These are phyloP conservation scores for Eucalyptus regnans DNA, from an alignment of 345 rosid species.

Conservation along the genomic window DNA sequence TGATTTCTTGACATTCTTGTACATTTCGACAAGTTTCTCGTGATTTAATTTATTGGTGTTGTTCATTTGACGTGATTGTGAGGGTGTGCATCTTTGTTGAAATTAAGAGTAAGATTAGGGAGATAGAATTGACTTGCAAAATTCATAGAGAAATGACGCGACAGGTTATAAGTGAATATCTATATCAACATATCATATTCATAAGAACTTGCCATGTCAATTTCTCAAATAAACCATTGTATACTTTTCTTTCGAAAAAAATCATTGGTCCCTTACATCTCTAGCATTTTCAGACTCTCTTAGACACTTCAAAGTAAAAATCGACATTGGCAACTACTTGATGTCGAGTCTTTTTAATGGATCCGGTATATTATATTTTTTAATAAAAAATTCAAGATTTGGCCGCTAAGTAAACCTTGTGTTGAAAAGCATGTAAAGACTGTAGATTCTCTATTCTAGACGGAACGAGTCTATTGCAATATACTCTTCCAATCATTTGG, in stretches of 20 bases:
- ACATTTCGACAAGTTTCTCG: fast-evolving
- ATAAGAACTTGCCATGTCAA: not conserved
- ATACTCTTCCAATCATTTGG: not conserved
- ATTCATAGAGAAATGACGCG: not conserved
- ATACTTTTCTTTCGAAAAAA: not conserved
- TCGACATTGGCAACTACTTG: not conserved
- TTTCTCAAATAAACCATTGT: not conserved
- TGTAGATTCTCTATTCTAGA: not conserved
- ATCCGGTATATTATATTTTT: not conserved
- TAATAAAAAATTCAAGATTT: not conserved
- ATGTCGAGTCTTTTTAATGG: not conserved
- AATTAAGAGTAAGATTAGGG: not conserved
- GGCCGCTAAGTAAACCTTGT: not conserved
- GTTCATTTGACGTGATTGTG: not conserved
- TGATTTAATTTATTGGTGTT: not conserved
- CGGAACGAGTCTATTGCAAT: not conserved
- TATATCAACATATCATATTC: not conserved
- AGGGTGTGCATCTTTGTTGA: not conserved
- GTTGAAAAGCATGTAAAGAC: not conserved
- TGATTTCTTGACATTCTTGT: not conserved
- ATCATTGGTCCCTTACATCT: not conserved
- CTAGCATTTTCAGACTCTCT: not conserved
- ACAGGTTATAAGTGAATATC: not conserved
- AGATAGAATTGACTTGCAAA: not conserved
- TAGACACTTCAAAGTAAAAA: not conserved